Evolutionary conservation across 208 protist genomes (phyloP).

Genomic region (Leishmania gerbilli): DNA sequence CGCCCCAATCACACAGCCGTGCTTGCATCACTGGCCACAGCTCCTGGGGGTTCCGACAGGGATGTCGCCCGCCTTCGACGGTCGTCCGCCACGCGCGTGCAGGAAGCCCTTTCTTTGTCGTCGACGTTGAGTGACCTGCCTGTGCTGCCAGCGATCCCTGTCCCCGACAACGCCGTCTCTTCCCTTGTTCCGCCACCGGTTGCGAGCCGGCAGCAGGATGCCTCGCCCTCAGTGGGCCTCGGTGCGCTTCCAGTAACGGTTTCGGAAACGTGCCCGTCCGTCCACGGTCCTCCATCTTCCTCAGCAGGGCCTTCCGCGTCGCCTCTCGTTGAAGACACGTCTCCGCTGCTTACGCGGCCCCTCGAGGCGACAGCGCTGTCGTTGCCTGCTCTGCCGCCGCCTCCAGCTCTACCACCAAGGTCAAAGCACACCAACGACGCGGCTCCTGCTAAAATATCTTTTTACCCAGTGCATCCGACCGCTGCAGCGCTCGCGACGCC

Average conservation of each 20-base stretch:
- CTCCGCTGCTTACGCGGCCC: not conserved
- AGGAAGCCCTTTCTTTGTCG: not conserved
- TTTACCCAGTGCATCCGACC: not conserved
- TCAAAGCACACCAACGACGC: too few relatives aligned
- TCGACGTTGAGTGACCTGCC: not conserved
- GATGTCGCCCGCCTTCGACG: not conserved
- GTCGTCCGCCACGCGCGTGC: not conserved
- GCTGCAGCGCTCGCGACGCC: not conserved
- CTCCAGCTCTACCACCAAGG: not conserved
- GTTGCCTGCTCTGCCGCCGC: not conserved
- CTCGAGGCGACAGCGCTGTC: not conserved
- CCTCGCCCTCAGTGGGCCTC: too few relatives aligned
- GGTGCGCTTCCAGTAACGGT: not conserved
- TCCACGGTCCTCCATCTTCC: not conserved
- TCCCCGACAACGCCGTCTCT: not conserved
- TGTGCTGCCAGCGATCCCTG: not conserved
- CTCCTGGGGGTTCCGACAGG: not conserved
- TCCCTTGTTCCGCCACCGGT: not conserved
- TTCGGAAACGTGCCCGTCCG: not conserved
- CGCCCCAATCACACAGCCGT: not conserved
- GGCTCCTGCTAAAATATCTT: too few relatives aligned
- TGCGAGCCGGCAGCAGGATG: too few relatives aligned
- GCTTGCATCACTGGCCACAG: not conserved
- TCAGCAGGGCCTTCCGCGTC: not conserved
- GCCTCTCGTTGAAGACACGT: not conserved